Percentiles rank a stretch among this genome's conserved stretches.
These are phyloP conservation scores for Zygoascus sp. DNA, from an alignment of 1,139 yeast genomes.

Conservation along the genomic window DNA sequence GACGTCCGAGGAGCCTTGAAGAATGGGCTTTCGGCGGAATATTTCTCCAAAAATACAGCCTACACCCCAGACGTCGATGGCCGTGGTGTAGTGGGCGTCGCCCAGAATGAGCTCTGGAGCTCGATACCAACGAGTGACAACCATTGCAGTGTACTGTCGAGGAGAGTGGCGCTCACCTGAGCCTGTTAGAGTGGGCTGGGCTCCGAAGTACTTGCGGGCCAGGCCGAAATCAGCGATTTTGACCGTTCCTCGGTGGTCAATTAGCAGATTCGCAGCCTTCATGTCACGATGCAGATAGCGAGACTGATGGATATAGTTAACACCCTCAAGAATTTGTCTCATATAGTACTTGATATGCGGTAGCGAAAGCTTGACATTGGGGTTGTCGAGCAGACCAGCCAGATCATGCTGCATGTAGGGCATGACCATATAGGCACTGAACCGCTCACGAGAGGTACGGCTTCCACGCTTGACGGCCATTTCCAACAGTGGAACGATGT, in stretches of 20 bases:
- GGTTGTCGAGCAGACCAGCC: slow-evolving; percentile 87
- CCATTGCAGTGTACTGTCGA: slow-evolving; percentile 77
- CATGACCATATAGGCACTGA: slow-evolving; percentile 72
- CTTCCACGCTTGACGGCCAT: slow-evolving; percentile 61
- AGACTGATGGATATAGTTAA: slow-evolving; percentile 70
- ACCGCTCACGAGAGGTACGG: slow-evolving; percentile 30
- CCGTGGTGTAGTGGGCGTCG: slow-evolving; percentile 80
- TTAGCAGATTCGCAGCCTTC: slow-evolving; percentile 86
- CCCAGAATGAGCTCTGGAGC: slow-evolving; percentile 92
- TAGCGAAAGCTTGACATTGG: slow-evolving; percentile 55
- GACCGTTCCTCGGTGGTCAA: slow-evolving; percentile 69
- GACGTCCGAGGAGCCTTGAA: slow-evolving; percentile 82
- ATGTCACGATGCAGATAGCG: slow-evolving; percentile 81
- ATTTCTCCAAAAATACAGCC: slow-evolving; percentile 96
- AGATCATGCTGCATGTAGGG: slow-evolving; percentile 94
- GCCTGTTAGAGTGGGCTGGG: slow-evolving; percentile 49
- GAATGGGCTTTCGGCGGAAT: slow-evolving; percentile 73
- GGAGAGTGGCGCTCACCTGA: slow-evolving; percentile 44
- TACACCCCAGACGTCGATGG: slow-evolving; percentile 95
- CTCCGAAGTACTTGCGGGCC: slow-evolving; percentile 76
- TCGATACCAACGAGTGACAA: slow-evolving; percentile 95
- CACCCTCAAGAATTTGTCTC: slow-evolving; percentile 72
- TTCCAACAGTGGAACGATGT: slow-evolving; percentile 75
- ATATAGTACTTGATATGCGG: slow-evolving; percentile 80
- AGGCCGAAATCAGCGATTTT: slow-evolving; percentile 93